Conservation (phyloP, 192 early-diverging fungal species). For the Powellomyces hirtus region DNA sequence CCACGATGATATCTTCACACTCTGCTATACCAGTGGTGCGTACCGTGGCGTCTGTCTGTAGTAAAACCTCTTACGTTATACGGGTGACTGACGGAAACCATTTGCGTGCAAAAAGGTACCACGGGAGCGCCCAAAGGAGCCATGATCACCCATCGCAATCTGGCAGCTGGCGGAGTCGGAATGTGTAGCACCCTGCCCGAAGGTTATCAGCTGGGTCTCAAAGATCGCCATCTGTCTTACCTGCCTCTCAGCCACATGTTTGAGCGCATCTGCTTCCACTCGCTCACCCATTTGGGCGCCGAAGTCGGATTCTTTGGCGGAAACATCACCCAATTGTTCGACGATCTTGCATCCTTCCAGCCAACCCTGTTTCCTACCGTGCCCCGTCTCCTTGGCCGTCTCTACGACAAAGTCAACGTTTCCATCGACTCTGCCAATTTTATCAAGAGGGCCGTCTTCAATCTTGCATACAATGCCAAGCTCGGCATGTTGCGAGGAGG, state of each 20-base stretch:
- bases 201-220: background rate
- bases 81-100: slow-evolving; percentile 7
- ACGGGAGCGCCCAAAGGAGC: background rate
- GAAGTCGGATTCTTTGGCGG: slow-evolving; percentile 72
- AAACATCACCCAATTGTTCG: slow-evolving; percentile 66
- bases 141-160: slow-evolving; percentile 15
- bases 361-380: slow-evolving; percentile 85
- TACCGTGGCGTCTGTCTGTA: too few species aligned
- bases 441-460: slow-evolving; percentile 43
- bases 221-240: slow-evolving; percentile 53
- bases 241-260: slow-evolving; percentile 88
- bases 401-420: slow-evolving; percentile 73
- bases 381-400: slow-evolving; percentile 82
- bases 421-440: slow-evolving; percentile 5
- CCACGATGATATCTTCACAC: slow-evolving; percentile 59
- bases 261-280: slow-evolving; percentile 49
- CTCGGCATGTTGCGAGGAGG: background rate
- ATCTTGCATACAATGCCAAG: slow-evolving; percentile 57
- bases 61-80: too few species aligned
- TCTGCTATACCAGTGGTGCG: slow-evolving; percentile 70
- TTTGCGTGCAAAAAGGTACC: background rate
- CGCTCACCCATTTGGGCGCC: slow-evolving; percentile 42
- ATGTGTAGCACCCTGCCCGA: slow-evolving; percentile 10
- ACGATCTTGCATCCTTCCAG: slow-evolving; percentile 76
- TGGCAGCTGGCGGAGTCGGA: slow-evolving; percentile 25